Conservation (phyloP, 2,329 filamentous ascomycete species). For the Dothideomycetidae sp. region DNA sequence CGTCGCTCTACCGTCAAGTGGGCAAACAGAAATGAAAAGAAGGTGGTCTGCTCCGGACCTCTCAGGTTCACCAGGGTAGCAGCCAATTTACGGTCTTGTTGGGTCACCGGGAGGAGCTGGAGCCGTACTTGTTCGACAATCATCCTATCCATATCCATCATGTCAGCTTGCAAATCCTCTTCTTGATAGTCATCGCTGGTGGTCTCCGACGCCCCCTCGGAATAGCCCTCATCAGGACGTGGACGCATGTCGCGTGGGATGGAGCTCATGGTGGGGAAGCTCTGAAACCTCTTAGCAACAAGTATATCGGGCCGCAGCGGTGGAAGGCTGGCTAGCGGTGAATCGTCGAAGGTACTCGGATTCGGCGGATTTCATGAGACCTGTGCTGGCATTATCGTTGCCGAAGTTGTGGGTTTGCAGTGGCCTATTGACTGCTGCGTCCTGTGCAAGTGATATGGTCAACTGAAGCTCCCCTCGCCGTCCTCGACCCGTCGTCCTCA, state of each 20-base stretch:
- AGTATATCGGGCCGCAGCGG: no score
- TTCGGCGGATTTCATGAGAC: not conserved
- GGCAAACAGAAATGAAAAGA: no score
- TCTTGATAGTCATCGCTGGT: slow-evolving; percentile 34
- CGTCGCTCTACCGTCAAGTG: no score
- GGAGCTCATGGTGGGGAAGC: slow-evolving; percentile 1
- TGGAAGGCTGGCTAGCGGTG: not conserved
- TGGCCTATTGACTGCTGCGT: no score
- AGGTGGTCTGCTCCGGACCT: no score
- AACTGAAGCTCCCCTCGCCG: no score
- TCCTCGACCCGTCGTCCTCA: no score
- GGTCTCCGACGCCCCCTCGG: slow-evolving; percentile 46
- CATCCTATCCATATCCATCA: no score
- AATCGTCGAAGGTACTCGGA: not conserved
- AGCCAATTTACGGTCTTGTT: not conserved
- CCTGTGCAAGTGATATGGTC: no score
- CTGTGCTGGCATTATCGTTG: not conserved
- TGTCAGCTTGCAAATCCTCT: slow-evolving; percentile 25
- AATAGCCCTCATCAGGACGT: slow-evolving; percentile 69
- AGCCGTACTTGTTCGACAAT: slow-evolving; percentile 1
- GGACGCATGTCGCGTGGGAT: slow-evolving; percentile 13
- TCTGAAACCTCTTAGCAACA: slow-evolving; percentile 2
- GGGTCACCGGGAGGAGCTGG: not conserved
- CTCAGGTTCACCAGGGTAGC: no score
- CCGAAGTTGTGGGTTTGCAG: no score